These are phyloP conservation scores for Xylaria sp. DNA, from an alignment of 2,329 filamentous ascomycete species.

Conservation along the genomic window DNA sequence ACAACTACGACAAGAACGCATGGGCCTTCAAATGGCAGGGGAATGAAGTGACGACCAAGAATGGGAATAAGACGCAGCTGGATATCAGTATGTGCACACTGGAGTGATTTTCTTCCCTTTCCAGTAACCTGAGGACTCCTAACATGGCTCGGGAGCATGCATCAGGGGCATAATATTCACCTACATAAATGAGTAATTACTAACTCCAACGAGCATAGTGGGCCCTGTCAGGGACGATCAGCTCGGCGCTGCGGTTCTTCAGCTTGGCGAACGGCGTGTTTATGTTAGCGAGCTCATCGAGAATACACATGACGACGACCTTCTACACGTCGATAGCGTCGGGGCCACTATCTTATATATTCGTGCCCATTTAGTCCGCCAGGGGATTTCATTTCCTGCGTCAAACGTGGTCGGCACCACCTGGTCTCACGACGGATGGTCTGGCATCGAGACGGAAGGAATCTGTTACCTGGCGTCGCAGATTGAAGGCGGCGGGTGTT, in stretches of 20 bases:
- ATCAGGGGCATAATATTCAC: no score
- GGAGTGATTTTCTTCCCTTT: no score
- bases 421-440: constrained; percentile 50
- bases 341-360: constrained; percentile 52
- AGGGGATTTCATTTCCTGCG: constrained; percentile 50
- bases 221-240: constrained; percentile 40
- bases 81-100: no score
- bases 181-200: no score
- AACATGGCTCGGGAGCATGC: no score
- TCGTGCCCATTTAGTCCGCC: constrained; percentile 46
- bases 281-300: constrained; percentile 43
- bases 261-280: constrained; percentile 39
- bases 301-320: constrained; percentile 45
- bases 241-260: constrained; percentile 31
- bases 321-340: constrained; percentile 50
- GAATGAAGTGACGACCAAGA: not conserved
- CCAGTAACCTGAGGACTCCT: no score
- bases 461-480: constrained; percentile 49
- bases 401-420: constrained; percentile 50
- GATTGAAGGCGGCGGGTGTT: constrained; percentile 45
- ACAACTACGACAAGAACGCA: constrained; percentile 52
- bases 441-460: constrained; percentile 52
- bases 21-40: constrained; percentile 44
- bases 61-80: constrained; percentile 20
- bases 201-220: no score